Conservation (phyloP, 2,329 filamentous ascomycete species). For the Monosporascus cannonballus region DNA sequence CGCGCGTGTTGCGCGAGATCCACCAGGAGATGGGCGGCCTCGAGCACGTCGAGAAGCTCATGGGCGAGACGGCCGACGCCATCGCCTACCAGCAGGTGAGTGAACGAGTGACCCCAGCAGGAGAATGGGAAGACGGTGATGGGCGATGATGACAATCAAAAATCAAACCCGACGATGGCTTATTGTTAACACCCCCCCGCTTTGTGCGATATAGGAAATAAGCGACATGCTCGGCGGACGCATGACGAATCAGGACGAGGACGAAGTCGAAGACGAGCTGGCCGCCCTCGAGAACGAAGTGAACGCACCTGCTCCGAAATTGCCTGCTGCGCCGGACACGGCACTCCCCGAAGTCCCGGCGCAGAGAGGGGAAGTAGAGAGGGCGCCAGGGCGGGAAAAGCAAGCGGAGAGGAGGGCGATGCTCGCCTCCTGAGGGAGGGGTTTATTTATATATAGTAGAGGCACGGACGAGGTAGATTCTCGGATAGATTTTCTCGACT, state of each 20-base stretch:
- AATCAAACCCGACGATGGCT: neutral
- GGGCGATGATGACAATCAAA: too few species aligned
- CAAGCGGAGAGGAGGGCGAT: constrained; percentile 32
- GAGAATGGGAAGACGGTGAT: too few species aligned
- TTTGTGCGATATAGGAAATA: constrained; percentile 59
- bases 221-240: constrained; percentile 83
- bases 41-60: constrained; percentile 88
- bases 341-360: constrained; percentile 23
- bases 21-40: constrained; percentile 94
- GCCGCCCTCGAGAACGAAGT: constrained; percentile 68
- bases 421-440: constrained; percentile 27
- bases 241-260: constrained; percentile 92
- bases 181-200: neutral
- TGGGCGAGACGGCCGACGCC: constrained; percentile 88
- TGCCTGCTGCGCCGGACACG: constrained; percentile 26
- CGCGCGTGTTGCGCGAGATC: constrained; percentile 81
- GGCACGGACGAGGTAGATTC: neutral
- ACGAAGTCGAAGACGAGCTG: constrained; percentile 95
- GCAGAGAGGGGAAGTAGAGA: constrained; percentile 4
- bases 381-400: constrained; percentile 10
- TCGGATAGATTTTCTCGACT: neutral
- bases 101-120: too few species aligned
- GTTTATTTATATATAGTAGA: neutral
- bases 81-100: constrained; percentile 80
- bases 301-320: constrained; percentile 20